Base-by-base conservation (phyloP, 2,329 filamentous ascomycete species). In the Acrocalymma vagum region DNA sequence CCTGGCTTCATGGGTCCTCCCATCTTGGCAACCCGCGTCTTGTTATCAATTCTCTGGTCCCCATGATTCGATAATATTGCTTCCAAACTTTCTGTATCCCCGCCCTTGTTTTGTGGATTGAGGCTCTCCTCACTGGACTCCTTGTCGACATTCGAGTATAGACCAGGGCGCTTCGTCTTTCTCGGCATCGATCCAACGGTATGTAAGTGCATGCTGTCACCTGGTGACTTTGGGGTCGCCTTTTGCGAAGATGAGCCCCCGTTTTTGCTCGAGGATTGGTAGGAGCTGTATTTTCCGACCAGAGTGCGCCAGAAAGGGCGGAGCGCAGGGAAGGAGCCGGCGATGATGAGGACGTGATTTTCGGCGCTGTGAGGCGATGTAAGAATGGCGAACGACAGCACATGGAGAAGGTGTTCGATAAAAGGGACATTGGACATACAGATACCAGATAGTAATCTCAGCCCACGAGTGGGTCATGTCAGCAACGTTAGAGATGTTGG, bases 391-490 rank as follows among this genome's bases (percentile, higher is more conserved):
- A n/a, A n/a, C n/a, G n/a, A n/a, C n/a, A n/a, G n/a, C n/a, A n/a
- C n/a, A n/a, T n/a, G n/a, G n/a, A n/a, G n/a, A n/a, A n/a, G n/a
- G n/a, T n/a, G n/a, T n/a, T n/a, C n/a, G n/a, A n/a, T 25, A 14
- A 29, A 9, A 14, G 8, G 27, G 8, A 8, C 7, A n/a, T n/a
- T n/a, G n/a, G 29, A 29, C 38, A 28, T 35, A 41, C 35, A 45
- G 21, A 11, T 35, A 34, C 41, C 35, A 45, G 13, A 45, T 39
- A 7, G 29, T 45, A 20, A 35, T 34, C 14, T 38, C 29, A 8
- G 33, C 32, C 41, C 35, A 45, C 8, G 41, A 29, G 13, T 45
- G 16, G 6, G 41, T 45, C n/a, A 45, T 34, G 21, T 45, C 41
- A 17, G 34, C 35, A 5, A 35, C 41, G 25, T 45, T 45, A 14